Conservation (phyloP, 441 rosid genomes). For the Euphorbia celastroides region DNA sequence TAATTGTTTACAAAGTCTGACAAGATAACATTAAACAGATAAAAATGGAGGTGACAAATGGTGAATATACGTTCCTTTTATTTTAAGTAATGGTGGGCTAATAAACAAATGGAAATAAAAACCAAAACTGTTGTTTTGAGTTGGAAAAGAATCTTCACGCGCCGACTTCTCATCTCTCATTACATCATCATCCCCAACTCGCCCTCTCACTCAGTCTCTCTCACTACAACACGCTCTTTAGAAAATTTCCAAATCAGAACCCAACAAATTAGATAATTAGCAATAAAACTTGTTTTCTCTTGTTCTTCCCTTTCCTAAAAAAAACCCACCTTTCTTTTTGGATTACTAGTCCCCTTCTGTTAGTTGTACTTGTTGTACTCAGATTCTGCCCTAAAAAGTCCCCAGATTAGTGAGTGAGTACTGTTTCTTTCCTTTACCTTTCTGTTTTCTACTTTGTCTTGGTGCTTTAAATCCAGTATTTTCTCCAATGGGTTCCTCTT, state of each 20-base stretch:
- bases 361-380: not conserved
- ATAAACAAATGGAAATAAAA: no score
- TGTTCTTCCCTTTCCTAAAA: no score
- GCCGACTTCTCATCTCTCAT: not conserved
- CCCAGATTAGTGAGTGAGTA: no score
- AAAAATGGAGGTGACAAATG: not conserved
- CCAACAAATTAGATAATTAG: not conserved
- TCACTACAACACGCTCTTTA: no score
- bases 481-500: conserved; percentile 18
- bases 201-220: not conserved
- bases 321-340: not conserved
- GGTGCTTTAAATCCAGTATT: conserved; percentile 2
- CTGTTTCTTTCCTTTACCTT: not conserved
- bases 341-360: not conserved
- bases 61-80: not conserved
- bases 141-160: conserved; percentile 11
- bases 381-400: not conserved
- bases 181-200: not conserved
- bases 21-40: not conserved
- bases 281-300: not conserved
- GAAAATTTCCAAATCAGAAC: not conserved
- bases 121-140: not conserved
- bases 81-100: not conserved
- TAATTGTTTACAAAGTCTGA: not conserved
- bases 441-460: not conserved